Evolutionary conservation across 1,284 basidiomycete genomes (phyloP), one percentile per base, ranked within the genome.

Genomic region (Neotropicomus parvogracilis): DNA sequence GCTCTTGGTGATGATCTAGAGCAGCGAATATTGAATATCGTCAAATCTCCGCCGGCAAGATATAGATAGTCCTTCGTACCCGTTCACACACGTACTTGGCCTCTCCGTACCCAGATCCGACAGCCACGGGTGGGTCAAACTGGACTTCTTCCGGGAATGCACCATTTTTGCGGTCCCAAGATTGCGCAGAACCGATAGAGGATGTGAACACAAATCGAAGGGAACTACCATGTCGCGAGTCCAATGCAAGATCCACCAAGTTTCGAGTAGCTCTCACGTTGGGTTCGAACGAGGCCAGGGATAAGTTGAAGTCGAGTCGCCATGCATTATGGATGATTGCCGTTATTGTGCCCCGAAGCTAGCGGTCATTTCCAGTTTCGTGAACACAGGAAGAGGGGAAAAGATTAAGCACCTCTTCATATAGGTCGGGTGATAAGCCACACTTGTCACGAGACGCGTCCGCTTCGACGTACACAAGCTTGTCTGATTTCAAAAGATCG

Each of bases 1-100:
- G 28, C 55, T 53, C 46, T 51, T 36, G 2, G 46, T 48, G 19
- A 70, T 55, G 3, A 67, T 47, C 65, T 53, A 16, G n/a, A n/a
- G 24, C 24, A 24, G 24, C 8, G 24, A 8, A 24, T 8, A 24
- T 24, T 24, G 24, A 8, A 24, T 24, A 24, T 24, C 24, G 24
- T 24, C 24, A 24, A 24, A 8, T 4, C 24, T 24, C 24, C 24
- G 24, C 24, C 8, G 24, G 24, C 24, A 24, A 24, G 5, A 24
- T 24, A 24, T 5, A 24, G 5, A 24, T 24, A 24, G 24, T 24
- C 24, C 24, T 24, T 5, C 59, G 42, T 26, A 70, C 71, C 48
- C 66, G 57, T 53, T 72, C 71, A 0, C 59, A 47, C 0, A 63
- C 55, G 16, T 72, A 72, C 50, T 71, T 72, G 14, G 53, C 48